These are phyloP conservation scores for Macrolepiota dolichaula DNA, from an alignment of 768 basidiomycete species.

Conservation along the genomic window DNA sequence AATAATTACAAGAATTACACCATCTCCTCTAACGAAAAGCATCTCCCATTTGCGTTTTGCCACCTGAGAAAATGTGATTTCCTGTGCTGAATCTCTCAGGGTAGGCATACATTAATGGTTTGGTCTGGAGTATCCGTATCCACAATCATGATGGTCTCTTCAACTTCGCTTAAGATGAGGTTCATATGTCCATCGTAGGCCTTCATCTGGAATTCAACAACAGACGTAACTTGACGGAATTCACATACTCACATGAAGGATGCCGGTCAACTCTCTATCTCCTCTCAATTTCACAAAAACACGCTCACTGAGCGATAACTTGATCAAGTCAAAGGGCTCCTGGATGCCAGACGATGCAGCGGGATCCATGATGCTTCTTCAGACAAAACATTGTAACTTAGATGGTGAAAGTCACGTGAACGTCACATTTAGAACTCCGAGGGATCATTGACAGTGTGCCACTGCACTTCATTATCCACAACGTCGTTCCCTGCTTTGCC, in stretches of 20 bases:
- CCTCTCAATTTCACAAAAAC: constrained; percentile 97
- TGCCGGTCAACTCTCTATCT: constrained; percentile 86
- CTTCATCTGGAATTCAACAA: constrained; percentile 38
- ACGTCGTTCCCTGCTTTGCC: constrained; percentile 16
- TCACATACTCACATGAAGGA: constrained; percentile 73
- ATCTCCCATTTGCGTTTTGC: constrained; percentile 95
- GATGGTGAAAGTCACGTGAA: constrained; percentile 18
- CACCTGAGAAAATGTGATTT: constrained; percentile 43
- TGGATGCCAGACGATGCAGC: constrained; percentile 69
- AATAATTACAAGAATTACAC: constrained; percentile 82
- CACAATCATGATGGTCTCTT: constrained; percentile 97
- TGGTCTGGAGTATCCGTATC: constrained; percentile 66
- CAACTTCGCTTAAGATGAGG: constrained; percentile 94
- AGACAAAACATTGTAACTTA: not conserved
- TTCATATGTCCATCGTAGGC: constrained; percentile 99
- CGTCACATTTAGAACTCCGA: constrained; percentile 23
- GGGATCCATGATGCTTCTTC: constrained; percentile 53
- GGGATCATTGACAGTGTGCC: not conserved
- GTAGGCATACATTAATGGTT: constrained; percentile 63
- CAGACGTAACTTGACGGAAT: constrained; percentile 6
- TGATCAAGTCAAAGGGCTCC: constrained; percentile 96
- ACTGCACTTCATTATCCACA: not conserved
- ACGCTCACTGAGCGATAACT: constrained; percentile 93
- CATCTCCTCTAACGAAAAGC: constrained; percentile 97
- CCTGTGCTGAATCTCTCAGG: constrained; percentile 30